Base-by-base conservation (phyloP, 768 basidiomycete species). In the Strobilomyces confusus region DNA sequence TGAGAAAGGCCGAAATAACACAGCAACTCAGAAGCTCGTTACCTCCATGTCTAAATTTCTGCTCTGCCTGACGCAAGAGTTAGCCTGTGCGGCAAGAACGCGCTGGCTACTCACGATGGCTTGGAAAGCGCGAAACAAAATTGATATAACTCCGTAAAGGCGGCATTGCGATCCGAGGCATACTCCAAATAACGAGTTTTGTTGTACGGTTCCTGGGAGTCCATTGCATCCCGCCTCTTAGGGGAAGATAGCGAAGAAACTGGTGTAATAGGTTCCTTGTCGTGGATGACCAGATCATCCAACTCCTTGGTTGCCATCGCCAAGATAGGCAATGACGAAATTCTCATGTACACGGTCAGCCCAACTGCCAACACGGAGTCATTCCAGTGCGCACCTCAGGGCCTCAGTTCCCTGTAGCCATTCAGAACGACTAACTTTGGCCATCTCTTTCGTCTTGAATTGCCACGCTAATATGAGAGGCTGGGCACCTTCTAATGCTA, bases 1-100 rank as follows among this genome's bases (percentile, higher is more conserved):
- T 58, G 29, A 53, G 58, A 19, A 32, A 15, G 29, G 13, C 36
- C 3, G 5, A 40, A 20, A n/a, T n/a, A n/a, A 36, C 38, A 37
- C 29, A 6, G 23, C 19, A 22, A 41, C 13, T 30, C 14, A n/a
- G 6, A 40, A 42, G 5, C n/a, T 20, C 60, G 73, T 61, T 56
- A 87, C 88, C 73, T 92, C 89, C 77, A 92, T 87, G 48, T 91
- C 89, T 56, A 91, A 82, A 64, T 89, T 91, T 58, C 83, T 79
- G 19, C 82, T 81, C 65, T 80, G 78, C 65, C 88, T 90, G 41
- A 29, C 29, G 50, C 23, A 26, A 19, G 36, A 32, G 43, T 65
- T 26, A 62, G 38, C 26, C 32, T 36, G 32, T 19, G 36, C 48
- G 33, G 46, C 14, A 36, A 23, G 25, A 38, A 26, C 17, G 37